These are phyloP conservation scores for Amanita exitialis DNA, from an alignment of 768 basidiomycete species.

Conservation along the genomic window DNA sequence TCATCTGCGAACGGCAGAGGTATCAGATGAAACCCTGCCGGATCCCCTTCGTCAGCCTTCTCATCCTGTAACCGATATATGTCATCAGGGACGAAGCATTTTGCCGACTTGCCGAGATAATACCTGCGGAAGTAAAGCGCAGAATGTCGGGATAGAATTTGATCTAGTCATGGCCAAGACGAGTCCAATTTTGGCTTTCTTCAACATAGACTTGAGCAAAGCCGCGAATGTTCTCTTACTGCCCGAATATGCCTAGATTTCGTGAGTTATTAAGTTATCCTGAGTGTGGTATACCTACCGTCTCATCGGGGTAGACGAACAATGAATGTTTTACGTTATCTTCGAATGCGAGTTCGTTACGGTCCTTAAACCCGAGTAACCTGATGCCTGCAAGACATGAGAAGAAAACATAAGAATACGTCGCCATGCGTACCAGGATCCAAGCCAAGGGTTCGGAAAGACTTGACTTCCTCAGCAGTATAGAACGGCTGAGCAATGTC, in stretches of 20 bases:
- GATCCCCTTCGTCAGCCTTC: conserved; percentile 57
- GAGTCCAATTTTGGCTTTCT: conserved; percentile 77
- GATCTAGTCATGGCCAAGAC: conserved; percentile 58
- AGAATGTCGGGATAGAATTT: conserved; percentile 72
- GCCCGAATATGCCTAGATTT: conserved; percentile 64
- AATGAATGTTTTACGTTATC: conserved; percentile 88
- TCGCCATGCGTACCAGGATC: conserved; percentile 49
- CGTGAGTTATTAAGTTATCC: conserved; percentile 5
- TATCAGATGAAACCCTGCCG: conserved; percentile 89
- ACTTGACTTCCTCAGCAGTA: conserved; percentile 70
- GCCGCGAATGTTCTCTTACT: conserved; percentile 90
- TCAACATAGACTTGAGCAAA: conserved; percentile 70
- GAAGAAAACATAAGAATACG: not conserved
- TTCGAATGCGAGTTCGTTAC: conserved; percentile 60
- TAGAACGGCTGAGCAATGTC: conserved; percentile 56
- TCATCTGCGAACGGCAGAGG: conserved; percentile 95
- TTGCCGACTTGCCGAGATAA: not conserved
- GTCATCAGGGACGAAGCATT: not conserved
- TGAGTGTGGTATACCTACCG: conserved; percentile 33
- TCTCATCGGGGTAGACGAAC: conserved; percentile 90
- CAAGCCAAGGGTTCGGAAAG: conserved; percentile 74
- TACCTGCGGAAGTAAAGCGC: conserved; percentile 83
- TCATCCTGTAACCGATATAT: conserved; percentile 43
- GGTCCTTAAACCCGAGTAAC: conserved; percentile 86
- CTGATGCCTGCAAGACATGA: conserved; percentile 50